Evolutionary conservation across 2,329 filamentous ascomycete genomes (phyloP).

Genomic region (Diaporthe caulivora): DNA sequence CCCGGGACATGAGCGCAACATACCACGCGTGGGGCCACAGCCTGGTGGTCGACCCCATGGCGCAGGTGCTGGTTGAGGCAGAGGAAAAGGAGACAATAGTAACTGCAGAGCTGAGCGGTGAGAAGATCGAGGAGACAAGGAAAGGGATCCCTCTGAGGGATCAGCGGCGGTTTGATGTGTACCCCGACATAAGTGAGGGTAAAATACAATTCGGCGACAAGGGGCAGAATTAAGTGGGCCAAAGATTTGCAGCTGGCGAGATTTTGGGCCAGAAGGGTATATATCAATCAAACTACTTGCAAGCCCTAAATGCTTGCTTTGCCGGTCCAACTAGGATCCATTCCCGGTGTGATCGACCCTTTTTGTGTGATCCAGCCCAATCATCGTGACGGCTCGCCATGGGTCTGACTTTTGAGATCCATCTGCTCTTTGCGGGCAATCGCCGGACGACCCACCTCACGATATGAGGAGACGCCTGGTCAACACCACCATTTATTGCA

Average conservation of each 20-base stretch:
- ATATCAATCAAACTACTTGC: constrained; percentile 18
- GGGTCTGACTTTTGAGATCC: not conserved
- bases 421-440: not conserved
- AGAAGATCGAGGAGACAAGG: constrained; percentile 79
- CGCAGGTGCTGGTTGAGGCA: constrained; percentile 81
- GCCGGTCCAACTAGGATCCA: not conserved
- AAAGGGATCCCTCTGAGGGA: constrained; percentile 85
- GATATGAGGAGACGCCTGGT: not conserved
- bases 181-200: constrained; percentile 85
- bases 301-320: constrained; percentile 10
- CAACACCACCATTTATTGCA: constrained; percentile 60
- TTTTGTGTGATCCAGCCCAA: not conserved
- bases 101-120: constrained; percentile 76
- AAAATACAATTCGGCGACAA: constrained; percentile 46
- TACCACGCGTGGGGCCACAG: constrained; percentile 97
- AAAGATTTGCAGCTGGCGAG: not conserved
- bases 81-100: constrained; percentile 84
- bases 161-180: constrained; percentile 95
- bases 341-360: not conserved
- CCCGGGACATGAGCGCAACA: constrained; percentile 78
- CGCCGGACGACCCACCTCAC: not conserved
- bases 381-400: not conserved
- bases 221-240: constrained; percentile 25
- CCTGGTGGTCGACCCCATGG: constrained; percentile 89
- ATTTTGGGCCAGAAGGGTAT: constrained; percentile 13